Base-by-base conservation (phyloP, 768 basidiomycete genomes). In the Ramaria sp. region DNA sequence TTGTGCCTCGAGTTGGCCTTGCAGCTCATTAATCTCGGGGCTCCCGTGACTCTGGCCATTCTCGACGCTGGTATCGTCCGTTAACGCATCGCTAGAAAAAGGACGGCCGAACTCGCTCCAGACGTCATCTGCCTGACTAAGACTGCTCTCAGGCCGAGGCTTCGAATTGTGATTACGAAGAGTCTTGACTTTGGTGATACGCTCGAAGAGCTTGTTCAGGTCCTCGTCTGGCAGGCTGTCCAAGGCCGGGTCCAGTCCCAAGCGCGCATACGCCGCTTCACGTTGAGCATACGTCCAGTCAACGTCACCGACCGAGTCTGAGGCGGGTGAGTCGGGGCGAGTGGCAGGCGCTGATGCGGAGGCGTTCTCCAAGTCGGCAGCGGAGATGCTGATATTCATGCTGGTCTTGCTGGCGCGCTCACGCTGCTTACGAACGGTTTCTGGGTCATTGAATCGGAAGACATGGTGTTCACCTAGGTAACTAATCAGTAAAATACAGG, bases 251-350 rank as follows among this genome's bases (percentile, higher is more conserved):
- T 95, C 91, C 34, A 90, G 70, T 3, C 93, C 93, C 17, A 96
- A 75, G 49, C 86, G 78, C 1, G 90, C 88, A 38, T 93, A 76
- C 3, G 91, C 94, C 5, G 93, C 93, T 70, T 99, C 96, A 7
- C 93, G 81, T 67, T 90, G 88, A 6, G 96, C 96, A 68, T 84
- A 98, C n/a, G 83, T 88, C 96, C 96, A 99, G 68, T 99, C 96
- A 45, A 92, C 87, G 61, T 91, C 87, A 27, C 69, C 77, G 27
- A 80, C 75, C 1, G 86, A 86, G 39, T 53, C 59, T 12, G 83
- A 83, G 1, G 78, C 73, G 3, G 88, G 86, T 6, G 90, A 90
- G 45, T 84, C 84, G 2, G 91, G 89, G n/a, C 88, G 82, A 2
- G 57, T 61, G 15, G 50, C 54, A 6, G 59, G 63, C 9, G 86